Percentiles rank a stretch among this genome's conserved stretches.
phyloP scores from a whole-genome alignment of 1,139 yeast species.

The Kurtzmaniella quercitrusa region DNA sequence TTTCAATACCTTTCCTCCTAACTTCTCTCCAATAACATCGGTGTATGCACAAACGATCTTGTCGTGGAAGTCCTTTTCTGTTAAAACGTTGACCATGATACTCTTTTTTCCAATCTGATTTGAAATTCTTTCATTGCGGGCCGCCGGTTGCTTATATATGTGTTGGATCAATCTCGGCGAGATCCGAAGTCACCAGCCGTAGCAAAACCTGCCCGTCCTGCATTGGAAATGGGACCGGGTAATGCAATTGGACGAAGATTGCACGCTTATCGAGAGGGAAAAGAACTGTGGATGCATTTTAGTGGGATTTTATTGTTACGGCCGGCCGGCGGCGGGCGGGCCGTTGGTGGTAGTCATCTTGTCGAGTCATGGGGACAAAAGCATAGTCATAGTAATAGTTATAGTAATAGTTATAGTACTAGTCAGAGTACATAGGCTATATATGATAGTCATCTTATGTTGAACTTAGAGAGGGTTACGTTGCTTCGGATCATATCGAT shows the following conservation, averaged over 20 bases:
- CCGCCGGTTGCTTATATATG: not conserved
- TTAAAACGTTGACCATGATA: slow-evolving; percentile 24
- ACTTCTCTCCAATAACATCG: slow-evolving; percentile 76
- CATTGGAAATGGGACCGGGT: not conserved
- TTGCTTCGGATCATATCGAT: too few species aligned
- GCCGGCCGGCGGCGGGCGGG: too few species aligned
- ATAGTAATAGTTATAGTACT: too few species aligned
- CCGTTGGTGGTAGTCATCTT: too few species aligned
- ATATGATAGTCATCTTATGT: too few species aligned
- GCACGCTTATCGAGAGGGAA: not conserved
- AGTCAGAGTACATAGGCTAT: too few species aligned
- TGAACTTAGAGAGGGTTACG: too few species aligned
- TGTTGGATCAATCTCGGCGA: not conserved
- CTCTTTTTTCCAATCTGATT: not conserved
- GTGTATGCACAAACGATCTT: slow-evolving; percentile 47
- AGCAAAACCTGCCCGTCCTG: not conserved
- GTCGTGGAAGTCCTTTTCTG: slow-evolving; percentile 40
- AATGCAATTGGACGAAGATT: slow-evolving; percentile 1
- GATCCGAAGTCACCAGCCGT: not conserved
- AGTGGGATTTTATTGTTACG: too few species aligned
- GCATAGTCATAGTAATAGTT: too few species aligned
- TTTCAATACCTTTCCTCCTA: slow-evolving; percentile 70
- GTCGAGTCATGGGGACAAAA: too few species aligned
- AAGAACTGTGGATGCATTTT: not conserved
- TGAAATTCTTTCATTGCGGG: not conserved